Percentiles rank a stretch among this genome's conserved stretches.
Conservation (phyloP, 2,329 filamentous ascomycete species). For the Diaporthe citrichinensis region DNA sequence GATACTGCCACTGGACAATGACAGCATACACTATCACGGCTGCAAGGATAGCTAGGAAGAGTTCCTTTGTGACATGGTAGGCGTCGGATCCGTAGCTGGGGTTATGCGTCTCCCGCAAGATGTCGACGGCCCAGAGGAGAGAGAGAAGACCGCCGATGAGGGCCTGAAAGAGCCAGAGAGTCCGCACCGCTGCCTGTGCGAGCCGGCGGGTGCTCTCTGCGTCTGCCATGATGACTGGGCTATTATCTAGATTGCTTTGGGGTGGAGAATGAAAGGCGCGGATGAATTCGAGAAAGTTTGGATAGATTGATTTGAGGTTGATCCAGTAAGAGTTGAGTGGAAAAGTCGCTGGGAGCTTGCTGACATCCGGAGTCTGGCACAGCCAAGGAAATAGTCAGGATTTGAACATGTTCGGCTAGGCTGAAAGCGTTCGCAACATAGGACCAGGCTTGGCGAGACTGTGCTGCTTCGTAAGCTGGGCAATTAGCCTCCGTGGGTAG, state of each 20-base stretch:
- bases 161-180: slow-evolving; percentile 13
- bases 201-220: neutral
- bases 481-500: neutral
- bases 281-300: neutral
- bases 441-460: neutral
- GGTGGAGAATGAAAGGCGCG: neutral
- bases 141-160: neutral
- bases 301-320: neutral
- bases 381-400: neutral
- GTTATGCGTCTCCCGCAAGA: neutral
- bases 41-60: neutral
- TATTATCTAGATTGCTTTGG: neutral
- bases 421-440: neutral
- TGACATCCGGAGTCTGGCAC: slow-evolving; percentile 3
- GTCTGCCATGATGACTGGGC: neutral
- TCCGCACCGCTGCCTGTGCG: neutral
- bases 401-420: neutral
- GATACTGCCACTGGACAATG: neutral
- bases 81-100: neutral
- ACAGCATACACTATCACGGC: neutral
- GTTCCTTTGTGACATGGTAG: neutral
- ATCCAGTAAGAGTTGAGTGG: neutral
- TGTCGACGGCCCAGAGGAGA: neutral
- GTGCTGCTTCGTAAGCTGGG: neutral
- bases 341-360: neutral